Percentiles rank a stretch among this genome's conserved stretches.
phyloP scores from a whole-genome alignment of 106 monocot species.

The Platanthera guangdongensis region DNA sequence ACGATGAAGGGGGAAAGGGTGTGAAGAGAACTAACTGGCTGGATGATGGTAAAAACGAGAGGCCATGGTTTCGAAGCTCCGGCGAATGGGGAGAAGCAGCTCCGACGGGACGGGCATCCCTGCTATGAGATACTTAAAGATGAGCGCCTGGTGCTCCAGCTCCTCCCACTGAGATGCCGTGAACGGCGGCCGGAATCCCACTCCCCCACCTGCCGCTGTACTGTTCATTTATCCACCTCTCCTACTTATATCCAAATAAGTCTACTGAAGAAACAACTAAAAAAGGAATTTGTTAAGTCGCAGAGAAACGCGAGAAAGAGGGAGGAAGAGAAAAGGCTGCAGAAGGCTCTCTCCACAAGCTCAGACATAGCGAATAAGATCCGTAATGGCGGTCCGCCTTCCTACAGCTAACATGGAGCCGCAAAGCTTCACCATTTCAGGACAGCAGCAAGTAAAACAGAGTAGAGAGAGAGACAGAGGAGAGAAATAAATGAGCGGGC shows the following conservation, averaged over 20 bases:
- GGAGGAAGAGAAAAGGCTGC: slow-evolving; percentile 1
- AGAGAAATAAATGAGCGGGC: background rate
- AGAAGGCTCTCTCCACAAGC: background rate
- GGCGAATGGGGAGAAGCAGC: slow-evolving; percentile 26
- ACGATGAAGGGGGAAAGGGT: background rate
- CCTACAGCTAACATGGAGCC: background rate
- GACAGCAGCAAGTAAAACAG: background rate
- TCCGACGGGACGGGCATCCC: slow-evolving; percentile 36
- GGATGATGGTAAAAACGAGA: slow-evolving; percentile 33
- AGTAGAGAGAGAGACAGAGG: background rate
- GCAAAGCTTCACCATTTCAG: slow-evolving; percentile 8
- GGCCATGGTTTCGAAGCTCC: slow-evolving; percentile 35
- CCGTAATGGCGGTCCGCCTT: background rate
- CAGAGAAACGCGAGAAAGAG: slow-evolving; percentile 8
- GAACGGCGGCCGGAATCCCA: slow-evolving; percentile 22
- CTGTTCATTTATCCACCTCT: slow-evolving; percentile 14
- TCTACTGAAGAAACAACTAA: background rate
- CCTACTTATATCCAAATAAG: slow-evolving; percentile 5
- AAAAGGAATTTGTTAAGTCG: background rate
- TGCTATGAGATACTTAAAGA: slow-evolving; percentile 40
- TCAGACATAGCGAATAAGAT: slow-evolving; percentile 13
- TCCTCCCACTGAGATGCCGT: slow-evolving; percentile 55
- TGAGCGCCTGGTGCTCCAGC: slow-evolving; percentile 51
- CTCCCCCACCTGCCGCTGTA: slow-evolving; percentile 13
- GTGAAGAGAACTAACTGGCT: slow-evolving; percentile 11